phyloP scores from a whole-genome alignment of 164 flowering plant genomes.

The Warburgia ugandensis region DNA sequence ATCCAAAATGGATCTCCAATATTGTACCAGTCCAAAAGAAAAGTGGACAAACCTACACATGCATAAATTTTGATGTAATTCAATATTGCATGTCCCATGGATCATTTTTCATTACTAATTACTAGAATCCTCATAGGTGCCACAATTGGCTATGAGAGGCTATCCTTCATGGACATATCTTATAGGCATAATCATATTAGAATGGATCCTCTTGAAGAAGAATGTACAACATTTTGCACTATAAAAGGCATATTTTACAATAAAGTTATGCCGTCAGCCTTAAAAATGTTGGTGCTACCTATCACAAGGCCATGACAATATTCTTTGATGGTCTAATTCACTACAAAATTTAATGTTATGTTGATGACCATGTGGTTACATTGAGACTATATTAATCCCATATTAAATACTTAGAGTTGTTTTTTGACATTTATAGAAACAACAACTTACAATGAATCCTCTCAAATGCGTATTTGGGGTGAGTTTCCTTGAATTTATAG shows the following conservation, averaged over 20 bases:
- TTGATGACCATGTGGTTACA: constrained; percentile 1
- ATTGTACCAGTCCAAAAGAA: constrained; percentile 9
- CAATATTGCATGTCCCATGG: neutral
- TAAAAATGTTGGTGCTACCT: neutral
- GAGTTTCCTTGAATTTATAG: too few species aligned
- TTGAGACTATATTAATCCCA: too few species aligned
- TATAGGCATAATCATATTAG: neutral
- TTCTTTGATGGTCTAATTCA: neutral
- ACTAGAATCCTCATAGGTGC: neutral
- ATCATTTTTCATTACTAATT: neutral
- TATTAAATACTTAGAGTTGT: too few species aligned
- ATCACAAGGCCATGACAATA: neutral
- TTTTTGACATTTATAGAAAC: too few species aligned
- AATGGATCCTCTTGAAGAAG: neutral
- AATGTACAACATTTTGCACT: neutral
- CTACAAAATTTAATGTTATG: neutral
- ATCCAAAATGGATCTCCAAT: constrained; percentile 5
- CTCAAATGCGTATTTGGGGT: too few species aligned
- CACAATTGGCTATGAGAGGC: neutral
- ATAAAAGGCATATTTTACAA: neutral
- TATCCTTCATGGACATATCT: too few species aligned
- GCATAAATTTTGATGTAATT: constrained; percentile 2
- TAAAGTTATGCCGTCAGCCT: neutral
- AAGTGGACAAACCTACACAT: constrained; percentile 8
- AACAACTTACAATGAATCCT: too few species aligned